Percentiles rank a stretch among this genome's conserved stretches.
phyloP scores from a whole-genome alignment of 2,329 filamentous ascomycete species.

The Ceratocystis eucalypticola region DNA sequence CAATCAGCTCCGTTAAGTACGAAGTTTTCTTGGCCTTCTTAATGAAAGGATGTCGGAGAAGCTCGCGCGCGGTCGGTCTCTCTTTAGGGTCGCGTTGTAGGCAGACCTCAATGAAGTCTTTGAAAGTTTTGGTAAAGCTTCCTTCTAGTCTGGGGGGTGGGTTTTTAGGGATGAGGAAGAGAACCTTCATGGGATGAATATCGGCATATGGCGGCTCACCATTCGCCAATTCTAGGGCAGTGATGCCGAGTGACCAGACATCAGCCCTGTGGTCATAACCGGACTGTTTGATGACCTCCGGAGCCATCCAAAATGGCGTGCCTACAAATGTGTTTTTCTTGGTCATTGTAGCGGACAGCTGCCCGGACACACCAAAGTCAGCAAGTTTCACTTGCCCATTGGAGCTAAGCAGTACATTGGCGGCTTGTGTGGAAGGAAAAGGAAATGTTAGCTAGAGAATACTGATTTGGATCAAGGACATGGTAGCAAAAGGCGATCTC shows the following conservation, averaged over 20 bases:
- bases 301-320: slow-evolving; percentile 98
- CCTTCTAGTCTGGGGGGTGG: slow-evolving; percentile 68
- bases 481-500: background rate
- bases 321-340: slow-evolving; percentile 99
- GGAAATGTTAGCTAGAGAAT: slow-evolving; percentile 10
- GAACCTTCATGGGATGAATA: slow-evolving; percentile 95
- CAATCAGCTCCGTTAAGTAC: slow-evolving; percentile 93
- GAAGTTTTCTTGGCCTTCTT: slow-evolving; percentile 85
- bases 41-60: slow-evolving; percentile 83
- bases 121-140: slow-evolving; percentile 69
- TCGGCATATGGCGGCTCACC: slow-evolving; percentile 91
- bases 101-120: slow-evolving; percentile 73
- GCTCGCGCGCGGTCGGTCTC: slow-evolving; percentile 70
- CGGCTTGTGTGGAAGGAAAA: slow-evolving; percentile 42
- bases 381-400: slow-evolving; percentile 94
- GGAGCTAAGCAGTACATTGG: slow-evolving; percentile 77
- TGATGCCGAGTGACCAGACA: slow-evolving; percentile 94
- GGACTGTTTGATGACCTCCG: slow-evolving; percentile 96
- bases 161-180: slow-evolving; percentile 94
- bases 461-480: background rate
- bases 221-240: slow-evolving; percentile 77
- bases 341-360: slow-evolving; percentile 94
- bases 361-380: slow-evolving; percentile 93
- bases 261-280: slow-evolving; percentile 97
- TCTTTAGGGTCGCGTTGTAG: slow-evolving; percentile 81